Evolutionary conservation across 495 filamentous ascomycete species (phyloP), one percentile per base, ranked within the genome.

Genomic region (Physcia stellaris): DNA sequence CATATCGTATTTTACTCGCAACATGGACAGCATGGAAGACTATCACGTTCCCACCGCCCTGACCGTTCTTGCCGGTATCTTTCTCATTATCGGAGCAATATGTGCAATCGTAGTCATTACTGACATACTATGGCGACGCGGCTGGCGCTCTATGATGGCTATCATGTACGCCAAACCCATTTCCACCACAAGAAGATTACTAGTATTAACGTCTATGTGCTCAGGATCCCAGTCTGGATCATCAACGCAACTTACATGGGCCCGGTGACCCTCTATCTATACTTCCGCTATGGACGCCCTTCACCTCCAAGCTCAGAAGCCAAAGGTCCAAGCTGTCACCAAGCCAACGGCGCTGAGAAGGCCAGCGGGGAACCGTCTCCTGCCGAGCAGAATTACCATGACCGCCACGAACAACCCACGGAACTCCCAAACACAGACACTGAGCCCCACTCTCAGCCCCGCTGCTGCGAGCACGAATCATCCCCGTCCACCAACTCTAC

Each of bases 111-210:
- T n/a, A n/a, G n/a, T n/a, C n/a, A n/a, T n/a, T n/a, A n/a, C n/a
- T 10, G 41, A 43, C 24, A 43, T 43, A 4, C 29, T 43, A 22
- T 2, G n/a, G 12, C 32, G 49, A 12, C 38, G 35, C 32, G 49
- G 49, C 10, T 52, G 49, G 49, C 31, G 38, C 17, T 37, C 47
- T 4, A 52, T 52, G 49, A 52, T 52, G 49, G 37, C 32, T 1
- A 41, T 52, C 10, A 52, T 52, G 47, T 52, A 24, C 41, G 42
- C 40, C 22, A 17, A 1, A 2, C 35, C 31, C 10, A 18, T 11
- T 26, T 18, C 17, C 17, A 6, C 12, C n/a, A n/a, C n/a, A 18
- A 24, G 19, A 13, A 35, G 15, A 24, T 10, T 26, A 32, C 18
- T 5, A 12, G 21, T 9, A 19, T 35, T 19, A 21, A 15, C 17